Evolutionary conservation across 768 basidiomycete species (phyloP).

Genomic region (Galerina sulciceps): DNA sequence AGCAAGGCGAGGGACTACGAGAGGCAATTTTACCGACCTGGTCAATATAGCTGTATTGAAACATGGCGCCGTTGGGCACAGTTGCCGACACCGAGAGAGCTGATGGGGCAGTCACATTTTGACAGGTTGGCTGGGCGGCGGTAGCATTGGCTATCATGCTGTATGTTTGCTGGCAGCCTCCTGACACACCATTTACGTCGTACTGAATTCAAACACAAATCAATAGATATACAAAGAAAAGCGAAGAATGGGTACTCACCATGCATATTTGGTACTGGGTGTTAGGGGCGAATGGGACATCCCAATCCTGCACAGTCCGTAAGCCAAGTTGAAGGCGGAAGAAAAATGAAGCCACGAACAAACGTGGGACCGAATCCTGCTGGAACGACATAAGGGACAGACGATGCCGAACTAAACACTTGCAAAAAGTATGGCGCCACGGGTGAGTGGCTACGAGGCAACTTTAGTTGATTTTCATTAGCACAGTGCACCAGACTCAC

Average conservation of each 20-base stretch:
- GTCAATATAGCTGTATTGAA: constrained; percentile 47
- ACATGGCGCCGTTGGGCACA: constrained; percentile 42
- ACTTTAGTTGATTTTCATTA: not conserved
- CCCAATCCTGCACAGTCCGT: constrained; percentile 41
- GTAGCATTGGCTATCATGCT: constrained; percentile 49
- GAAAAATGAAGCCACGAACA: constrained; percentile 24
- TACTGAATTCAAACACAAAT: constrained; percentile 33
- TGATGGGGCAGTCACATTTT: constrained; percentile 41
- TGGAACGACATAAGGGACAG: constrained; percentile 45
- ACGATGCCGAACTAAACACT: constrained; percentile 51
- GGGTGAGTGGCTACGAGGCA: constrained; percentile 41
- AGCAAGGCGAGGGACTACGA: not conserved
- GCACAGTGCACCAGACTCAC: constrained; percentile 18
- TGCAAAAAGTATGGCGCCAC: constrained; percentile 54
- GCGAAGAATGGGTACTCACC: constrained; percentile 31
- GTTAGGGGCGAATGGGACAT: constrained; percentile 52
- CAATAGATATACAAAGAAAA: not conserved
- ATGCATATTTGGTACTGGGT: constrained; percentile 64
- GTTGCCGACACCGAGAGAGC: constrained; percentile 38
- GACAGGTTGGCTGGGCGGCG: constrained; percentile 37
- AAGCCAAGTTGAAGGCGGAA: not conserved
- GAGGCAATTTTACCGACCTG: constrained; percentile 35
- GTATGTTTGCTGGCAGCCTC: constrained; percentile 57
- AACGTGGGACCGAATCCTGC: constrained; percentile 39
- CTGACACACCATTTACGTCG: constrained; percentile 48